Percentiles rank a stretch among this genome's conserved stretches.
phyloP scores from a whole-genome alignment of 805 yeast genomes.

The Ogataea trehalophila region DNA sequence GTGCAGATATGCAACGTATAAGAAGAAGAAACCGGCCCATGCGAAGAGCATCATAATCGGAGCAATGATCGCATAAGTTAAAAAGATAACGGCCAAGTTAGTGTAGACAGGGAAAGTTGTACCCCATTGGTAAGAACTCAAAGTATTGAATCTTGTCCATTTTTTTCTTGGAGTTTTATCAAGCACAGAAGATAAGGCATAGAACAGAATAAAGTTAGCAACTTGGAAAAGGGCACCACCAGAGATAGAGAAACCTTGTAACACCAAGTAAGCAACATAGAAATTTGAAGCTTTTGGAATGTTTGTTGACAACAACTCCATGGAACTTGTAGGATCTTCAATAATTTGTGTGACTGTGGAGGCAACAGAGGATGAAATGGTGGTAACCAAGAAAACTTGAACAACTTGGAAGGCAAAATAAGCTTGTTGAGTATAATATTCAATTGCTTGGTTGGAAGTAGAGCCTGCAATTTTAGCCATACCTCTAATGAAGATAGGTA shows the following conservation, averaged over 20 bases:
- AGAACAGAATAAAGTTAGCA: slow-evolving; percentile 52
- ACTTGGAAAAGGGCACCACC: slow-evolving; percentile 65
- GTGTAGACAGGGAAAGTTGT: slow-evolving; percentile 73
- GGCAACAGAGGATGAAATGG: slow-evolving; percentile 67
- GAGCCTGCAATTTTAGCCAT: slow-evolving; percentile 61
- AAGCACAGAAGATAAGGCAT: slow-evolving; percentile 49
- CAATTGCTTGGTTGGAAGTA: slow-evolving; percentile 52
- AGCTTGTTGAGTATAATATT: slow-evolving; percentile 59
- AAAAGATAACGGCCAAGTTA: slow-evolving; percentile 61
- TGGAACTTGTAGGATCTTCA: slow-evolving; percentile 52
- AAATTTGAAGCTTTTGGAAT: slow-evolving; percentile 73
- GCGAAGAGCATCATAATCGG: slow-evolving; percentile 81
- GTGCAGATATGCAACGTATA: slow-evolving; percentile 76
- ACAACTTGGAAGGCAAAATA: slow-evolving; percentile 67
- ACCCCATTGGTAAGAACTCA: slow-evolving; percentile 63
- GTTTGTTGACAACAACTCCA: slow-evolving; percentile 57
- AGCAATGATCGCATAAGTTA: slow-evolving; percentile 68
- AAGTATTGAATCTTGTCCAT: slow-evolving; percentile 50
- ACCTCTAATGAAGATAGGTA: slow-evolving; percentile 60
- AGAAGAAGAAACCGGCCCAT: slow-evolving; percentile 59
- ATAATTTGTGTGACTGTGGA: slow-evolving; percentile 60
- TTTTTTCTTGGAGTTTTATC: slow-evolving; percentile 68
- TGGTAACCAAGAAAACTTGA: slow-evolving; percentile 67
- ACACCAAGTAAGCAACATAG: slow-evolving; percentile 58
- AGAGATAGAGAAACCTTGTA: slow-evolving; percentile 64